Conservation (phyloP, 441 rosid genomes). For the Erodium chrysanthum region DNA sequence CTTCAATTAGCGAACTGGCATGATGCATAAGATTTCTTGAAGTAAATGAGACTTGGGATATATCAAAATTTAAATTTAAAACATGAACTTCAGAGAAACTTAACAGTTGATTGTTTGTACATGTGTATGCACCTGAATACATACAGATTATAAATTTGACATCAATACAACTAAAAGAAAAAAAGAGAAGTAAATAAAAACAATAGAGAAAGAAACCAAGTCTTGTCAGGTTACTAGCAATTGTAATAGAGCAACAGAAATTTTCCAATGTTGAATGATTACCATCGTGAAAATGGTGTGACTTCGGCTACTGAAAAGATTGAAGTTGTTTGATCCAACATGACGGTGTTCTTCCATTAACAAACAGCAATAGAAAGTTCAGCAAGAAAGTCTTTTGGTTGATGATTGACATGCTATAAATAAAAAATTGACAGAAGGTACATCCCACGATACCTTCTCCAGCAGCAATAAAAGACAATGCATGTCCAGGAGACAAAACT, state of each 20-base stretch:
- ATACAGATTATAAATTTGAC: background rate
- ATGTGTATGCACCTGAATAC: background rate
- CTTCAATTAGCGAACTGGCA: background rate
- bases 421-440: background rate
- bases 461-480: constrained; percentile 93
- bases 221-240: background rate
- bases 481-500: constrained; percentile 97
- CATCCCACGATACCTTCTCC: constrained; percentile 71
- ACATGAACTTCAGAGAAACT: background rate
- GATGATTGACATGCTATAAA: background rate
- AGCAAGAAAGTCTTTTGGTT: constrained; percentile 7
- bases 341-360: constrained; percentile 87
- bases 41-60: background rate
- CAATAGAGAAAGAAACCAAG: background rate
- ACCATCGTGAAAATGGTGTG: constrained; percentile 97
- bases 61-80: background rate
- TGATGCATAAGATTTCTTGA: background rate
- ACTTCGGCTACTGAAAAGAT: constrained; percentile 94
- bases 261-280: constrained; percentile 12
- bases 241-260: background rate
- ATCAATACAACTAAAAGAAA: background rate
- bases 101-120: background rate
- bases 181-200: background rate
- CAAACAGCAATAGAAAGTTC: constrained; percentile 15
- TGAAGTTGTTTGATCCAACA: constrained; percentile 98